Evolutionary conservation across 495 filamentous ascomycete species (phyloP).

Genomic region (Penicillium longicatenatum): DNA sequence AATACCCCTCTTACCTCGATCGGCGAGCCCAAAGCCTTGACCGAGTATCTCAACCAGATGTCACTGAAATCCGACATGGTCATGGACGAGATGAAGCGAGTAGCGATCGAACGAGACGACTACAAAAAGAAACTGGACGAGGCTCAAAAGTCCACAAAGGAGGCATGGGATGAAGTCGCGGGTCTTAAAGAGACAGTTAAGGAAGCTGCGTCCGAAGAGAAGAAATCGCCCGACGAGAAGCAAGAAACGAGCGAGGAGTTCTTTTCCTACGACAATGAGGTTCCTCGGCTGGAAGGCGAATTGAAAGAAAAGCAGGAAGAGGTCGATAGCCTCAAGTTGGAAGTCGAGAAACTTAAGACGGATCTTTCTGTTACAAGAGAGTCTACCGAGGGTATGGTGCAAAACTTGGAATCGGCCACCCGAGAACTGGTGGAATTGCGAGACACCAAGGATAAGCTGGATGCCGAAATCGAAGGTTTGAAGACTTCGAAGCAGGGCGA

Average conservation of each 20-base stretch:
- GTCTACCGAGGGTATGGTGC: constrained; percentile 64
- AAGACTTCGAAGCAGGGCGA: constrained; percentile 37
- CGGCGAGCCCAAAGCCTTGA: constrained; percentile 76
- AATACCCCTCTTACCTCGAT: constrained; percentile 90
- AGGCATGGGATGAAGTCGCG: constrained; percentile 53
- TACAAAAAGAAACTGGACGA: constrained; percentile 75
- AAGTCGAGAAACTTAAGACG: constrained; percentile 56
- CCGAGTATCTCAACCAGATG: constrained; percentile 92
- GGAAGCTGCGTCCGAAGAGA: constrained; percentile 26
- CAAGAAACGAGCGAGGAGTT: constrained; percentile 70
- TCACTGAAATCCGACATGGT: constrained; percentile 86
- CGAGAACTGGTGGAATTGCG: constrained; percentile 59
- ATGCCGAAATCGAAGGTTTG: constrained; percentile 44
- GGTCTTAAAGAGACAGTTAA: constrained; percentile 42
- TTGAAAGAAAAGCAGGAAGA: constrained; percentile 64
- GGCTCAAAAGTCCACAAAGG: constrained; percentile 64
- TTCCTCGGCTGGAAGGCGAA: constrained; percentile 64
- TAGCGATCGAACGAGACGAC: constrained; percentile 77
- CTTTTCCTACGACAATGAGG: constrained; percentile 83
- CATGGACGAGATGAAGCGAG: constrained; percentile 86
- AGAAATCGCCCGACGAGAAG: constrained; percentile 27
- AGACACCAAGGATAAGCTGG: constrained; percentile 58
- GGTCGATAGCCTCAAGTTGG: constrained; percentile 63
- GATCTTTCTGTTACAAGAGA: constrained; percentile 61
- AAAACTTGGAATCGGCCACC: constrained; percentile 61